Base-by-base conservation (phyloP, 495 filamentous ascomycete species). In the Xylaria acuta region DNA sequence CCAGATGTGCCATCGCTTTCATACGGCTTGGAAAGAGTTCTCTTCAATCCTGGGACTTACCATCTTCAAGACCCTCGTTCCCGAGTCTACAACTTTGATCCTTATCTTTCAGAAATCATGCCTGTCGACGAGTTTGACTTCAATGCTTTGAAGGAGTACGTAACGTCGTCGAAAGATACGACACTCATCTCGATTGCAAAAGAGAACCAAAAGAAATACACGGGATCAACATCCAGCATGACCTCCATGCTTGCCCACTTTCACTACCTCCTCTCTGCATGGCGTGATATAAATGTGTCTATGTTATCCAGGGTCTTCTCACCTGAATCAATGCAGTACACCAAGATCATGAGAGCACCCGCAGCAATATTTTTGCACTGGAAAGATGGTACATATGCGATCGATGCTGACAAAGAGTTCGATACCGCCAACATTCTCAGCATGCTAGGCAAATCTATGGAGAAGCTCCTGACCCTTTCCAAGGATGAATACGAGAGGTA, bases 141-240 rank as follows among this genome's bases (percentile, higher is more conserved):
- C 78, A 87, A 91, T 71, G 89, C 94, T 3, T 80, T 98, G 30
- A 93, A 92, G 78, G 83, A 88, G 34, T 98, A 96, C 76, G 89
- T 97, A 72, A 96, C 94, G 0, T 97, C 95, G 2, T 98, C 97
- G 2, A 89, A 90, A 76, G 96, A 99, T 78, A 80, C 82, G 5
- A 88, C 82, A 1, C 88, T 98, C 32, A 85, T 88, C 9, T 67
- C 81, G 6, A 86, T 93, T n/a, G 93, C 94, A 1, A 82, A 83
- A 62, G 78, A 89, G 32, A 78, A 91, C 47, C 77, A 84, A n/a
- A 94, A 92, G 76, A 97, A 93, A 76, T 99, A 97, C 77, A 87
- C 94, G 3, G 97, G 97, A 11, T 98, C 96, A 30, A 97, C 96
- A 6, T 98, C 96, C 1, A 97, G 94, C 80, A 98, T 97, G 94